Evolutionary conservation across 768 basidiomycete species (phyloP), one percentile per base, ranked within the genome.

Genomic region (Mycena galopus): DNA sequence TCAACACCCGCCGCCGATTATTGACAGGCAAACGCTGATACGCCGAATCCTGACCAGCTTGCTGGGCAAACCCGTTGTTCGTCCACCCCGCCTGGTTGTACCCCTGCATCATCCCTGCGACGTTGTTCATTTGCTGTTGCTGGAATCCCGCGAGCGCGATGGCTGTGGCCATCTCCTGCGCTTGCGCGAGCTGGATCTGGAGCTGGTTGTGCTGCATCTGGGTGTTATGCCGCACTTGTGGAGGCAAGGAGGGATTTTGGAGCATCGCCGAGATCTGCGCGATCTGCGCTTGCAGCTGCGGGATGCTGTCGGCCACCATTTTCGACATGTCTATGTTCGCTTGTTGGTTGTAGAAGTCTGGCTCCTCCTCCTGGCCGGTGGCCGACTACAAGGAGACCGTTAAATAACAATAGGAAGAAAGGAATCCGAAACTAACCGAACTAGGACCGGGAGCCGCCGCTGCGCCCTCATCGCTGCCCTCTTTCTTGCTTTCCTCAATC

Each of bases 1-100:
- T 95, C 74, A 94, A 77, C 75, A 90, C 91, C 78, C 93, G 85
- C 64, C 94, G 88, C 69, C 94, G 87, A 77, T 94, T 94, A 77
- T 95, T 96, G 65, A 96, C 82, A 33, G 94, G 94, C 59, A 95
- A 78, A 39, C 95, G 87, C 79, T 96, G 95, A 79, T 96, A 96
- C n/a, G 94, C 93, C 8, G 94, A 95, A 73, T 96, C 94, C 77
- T 91, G 90, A 61, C 88, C 87, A 33, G 88, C 87, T 79, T 93
- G 92, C 77, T 88, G 90, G 56, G 86, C 75, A 79, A 87, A 93
- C 69, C 87, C 86, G 75, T 85, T 86, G 73, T 65, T 69, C 21
- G 84, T 82, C 84, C 82, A 84, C 67, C 77, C 75, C 33, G 76
- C 77, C 77, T 82, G 82, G 72, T 85, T 84, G 66, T 78, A 81